phyloP scores from a whole-genome alignment of 768 basidiomycete species.

The Multifurca ochricompacta region DNA sequence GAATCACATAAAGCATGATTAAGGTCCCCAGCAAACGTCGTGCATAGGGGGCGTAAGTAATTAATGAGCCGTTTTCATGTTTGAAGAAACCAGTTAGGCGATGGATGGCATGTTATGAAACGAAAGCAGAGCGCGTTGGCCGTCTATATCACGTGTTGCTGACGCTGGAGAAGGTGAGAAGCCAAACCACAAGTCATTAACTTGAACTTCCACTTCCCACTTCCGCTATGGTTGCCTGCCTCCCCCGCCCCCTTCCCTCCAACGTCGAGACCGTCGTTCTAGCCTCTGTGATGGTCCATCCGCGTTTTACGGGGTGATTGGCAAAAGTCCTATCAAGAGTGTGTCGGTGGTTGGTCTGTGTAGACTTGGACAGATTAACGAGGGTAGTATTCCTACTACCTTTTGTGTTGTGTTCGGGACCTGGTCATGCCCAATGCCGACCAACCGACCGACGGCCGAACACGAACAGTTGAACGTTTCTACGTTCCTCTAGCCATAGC shows the following conservation, averaged over 20 bases:
- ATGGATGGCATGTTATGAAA: background rate
- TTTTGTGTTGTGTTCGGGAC: background rate
- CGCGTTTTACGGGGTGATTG: background rate
- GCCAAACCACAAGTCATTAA: too few species aligned
- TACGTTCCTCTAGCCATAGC: too few species aligned
- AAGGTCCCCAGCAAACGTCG: background rate
- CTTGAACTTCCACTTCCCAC: background rate
- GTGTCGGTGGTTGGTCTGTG: too few species aligned
- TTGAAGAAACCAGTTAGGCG: background rate
- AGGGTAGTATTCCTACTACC: too few species aligned
- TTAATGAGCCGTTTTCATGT: background rate
- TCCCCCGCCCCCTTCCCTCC: too few species aligned
- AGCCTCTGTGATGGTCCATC: background rate
- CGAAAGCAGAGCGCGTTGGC: background rate
- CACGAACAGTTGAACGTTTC: too few species aligned
- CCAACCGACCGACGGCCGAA: too few species aligned
- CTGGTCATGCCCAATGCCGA: too few species aligned
- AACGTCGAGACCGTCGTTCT: constrained; percentile 4
- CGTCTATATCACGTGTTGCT: background rate
- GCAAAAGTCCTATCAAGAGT: background rate
- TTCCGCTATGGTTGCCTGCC: background rate
- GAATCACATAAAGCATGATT: background rate
- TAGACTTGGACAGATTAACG: too few species aligned
- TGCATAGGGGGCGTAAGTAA: background rate
- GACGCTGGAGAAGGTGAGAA: background rate